Conservation (phyloP, 1,284 basidiomycete species). For the Trichosporon coremiiforme region DNA sequence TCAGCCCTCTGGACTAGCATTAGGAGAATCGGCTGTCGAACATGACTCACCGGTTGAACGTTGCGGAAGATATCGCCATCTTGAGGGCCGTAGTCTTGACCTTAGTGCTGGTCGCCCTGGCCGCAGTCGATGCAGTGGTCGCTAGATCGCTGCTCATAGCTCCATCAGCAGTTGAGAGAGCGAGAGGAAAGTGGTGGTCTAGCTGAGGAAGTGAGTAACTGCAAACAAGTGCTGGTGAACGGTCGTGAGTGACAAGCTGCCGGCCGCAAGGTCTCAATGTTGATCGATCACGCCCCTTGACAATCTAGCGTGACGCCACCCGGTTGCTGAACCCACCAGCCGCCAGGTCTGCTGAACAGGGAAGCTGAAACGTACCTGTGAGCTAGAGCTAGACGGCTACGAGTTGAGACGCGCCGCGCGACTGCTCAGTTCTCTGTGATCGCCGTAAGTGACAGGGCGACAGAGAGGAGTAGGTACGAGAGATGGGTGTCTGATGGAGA, state of each 20-base stretch:
- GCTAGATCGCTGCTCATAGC: background rate
- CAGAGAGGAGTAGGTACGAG: background rate
- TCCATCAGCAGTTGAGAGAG: background rate
- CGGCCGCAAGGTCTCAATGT: constrained; percentile 1
- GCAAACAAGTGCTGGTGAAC: background rate
- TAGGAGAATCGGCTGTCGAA: background rate
- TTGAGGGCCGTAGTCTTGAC: background rate
- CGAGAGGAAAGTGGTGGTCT: background rate
- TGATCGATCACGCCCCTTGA: constrained; percentile 15
- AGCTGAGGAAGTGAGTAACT: constrained; percentile 4
- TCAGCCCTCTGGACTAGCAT: background rate
- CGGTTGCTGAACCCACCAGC: constrained; percentile 9
- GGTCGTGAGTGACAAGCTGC: background rate
- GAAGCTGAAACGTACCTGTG: constrained; percentile 14
- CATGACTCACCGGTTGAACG: background rate
- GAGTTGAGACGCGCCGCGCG: background rate
- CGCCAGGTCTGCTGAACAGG: background rate
- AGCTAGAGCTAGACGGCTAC: background rate
- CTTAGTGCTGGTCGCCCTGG: background rate
- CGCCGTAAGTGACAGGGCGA: background rate
- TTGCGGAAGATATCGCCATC: background rate
- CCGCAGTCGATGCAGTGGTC: background rate
- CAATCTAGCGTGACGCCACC: constrained; percentile 13
- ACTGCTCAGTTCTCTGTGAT: background rate
- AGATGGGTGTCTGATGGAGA: background rate